phyloP scores from a whole-genome alignment of 345 rosid species.

The Boechera stricta region DNA sequence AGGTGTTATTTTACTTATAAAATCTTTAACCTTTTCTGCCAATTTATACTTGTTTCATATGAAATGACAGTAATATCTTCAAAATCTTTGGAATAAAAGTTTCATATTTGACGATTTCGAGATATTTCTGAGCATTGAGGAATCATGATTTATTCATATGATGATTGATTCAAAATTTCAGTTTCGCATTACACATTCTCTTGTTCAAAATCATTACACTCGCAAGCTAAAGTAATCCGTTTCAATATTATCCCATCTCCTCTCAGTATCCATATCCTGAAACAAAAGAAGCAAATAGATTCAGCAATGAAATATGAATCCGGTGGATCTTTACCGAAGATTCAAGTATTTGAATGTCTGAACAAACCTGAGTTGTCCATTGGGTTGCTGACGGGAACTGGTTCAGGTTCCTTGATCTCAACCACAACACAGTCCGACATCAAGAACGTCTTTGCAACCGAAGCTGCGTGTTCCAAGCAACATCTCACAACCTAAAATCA shows the following conservation, averaged over 20 bases:
- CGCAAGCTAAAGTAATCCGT: conserved; percentile 30
- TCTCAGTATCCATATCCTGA: conserved; percentile 56
- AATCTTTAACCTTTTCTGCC: background rate
- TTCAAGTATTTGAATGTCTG: conserved; percentile 9
- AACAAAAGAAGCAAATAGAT: conserved; percentile 29
- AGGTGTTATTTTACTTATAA: background rate
- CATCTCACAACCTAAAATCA: conserved; percentile 88
- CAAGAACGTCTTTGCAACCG: conserved; percentile 97
- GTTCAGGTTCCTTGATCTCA: conserved; percentile 94
- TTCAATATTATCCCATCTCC: conserved; percentile 26
- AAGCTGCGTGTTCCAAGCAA: conserved; percentile 97
- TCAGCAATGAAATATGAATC: conserved; percentile 18
- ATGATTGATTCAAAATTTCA: conserved; percentile 45
- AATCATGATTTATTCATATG: conserved; percentile 38
- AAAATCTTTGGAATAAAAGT: background rate
- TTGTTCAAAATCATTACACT: conserved; percentile 44
- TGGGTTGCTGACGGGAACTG: conserved; percentile 74
- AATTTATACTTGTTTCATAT: background rate
- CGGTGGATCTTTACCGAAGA: background rate
- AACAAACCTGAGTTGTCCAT: conserved; percentile 95
- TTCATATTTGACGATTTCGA: background rate
- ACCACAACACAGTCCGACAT: conserved; percentile 99
- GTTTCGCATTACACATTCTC: conserved; percentile 36
- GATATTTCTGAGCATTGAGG: background rate
- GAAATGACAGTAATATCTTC: background rate